Conservation (phyloP, 2,329 filamentous ascomycete genomes). For the Periglandula ipomoeae region DNA sequence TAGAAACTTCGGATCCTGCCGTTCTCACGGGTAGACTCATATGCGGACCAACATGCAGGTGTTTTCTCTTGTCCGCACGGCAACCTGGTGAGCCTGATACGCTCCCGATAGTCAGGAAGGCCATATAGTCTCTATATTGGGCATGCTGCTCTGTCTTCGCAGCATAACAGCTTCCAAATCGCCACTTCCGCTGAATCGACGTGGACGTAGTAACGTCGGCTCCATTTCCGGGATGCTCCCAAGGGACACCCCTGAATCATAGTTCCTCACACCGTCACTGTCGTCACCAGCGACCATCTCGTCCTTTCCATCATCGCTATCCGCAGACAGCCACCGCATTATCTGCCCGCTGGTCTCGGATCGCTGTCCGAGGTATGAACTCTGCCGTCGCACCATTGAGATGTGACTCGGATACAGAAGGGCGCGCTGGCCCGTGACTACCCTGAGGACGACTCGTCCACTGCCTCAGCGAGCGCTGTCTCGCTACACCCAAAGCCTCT, state of each 20-base stretch:
- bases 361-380: slow-evolving; percentile 20
- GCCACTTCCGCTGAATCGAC: not conserved
- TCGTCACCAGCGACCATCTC: not conserved
- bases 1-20: too few species aligned
- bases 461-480: slow-evolving; percentile 12
- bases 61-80: too few species aligned
- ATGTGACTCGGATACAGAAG: slow-evolving; percentile 8
- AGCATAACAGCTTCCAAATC: not conserved
- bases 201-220: not conserved
- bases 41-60: too few species aligned
- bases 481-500: slow-evolving; percentile 28
- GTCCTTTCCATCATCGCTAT: not conserved
- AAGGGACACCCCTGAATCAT: too few species aligned
- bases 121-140: not conserved
- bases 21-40: too few species aligned
- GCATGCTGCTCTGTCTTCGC: slow-evolving; percentile 3
- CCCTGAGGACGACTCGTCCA: not conserved
- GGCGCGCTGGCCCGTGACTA: not conserved
- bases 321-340: not conserved
- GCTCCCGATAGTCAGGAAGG: too few species aligned
- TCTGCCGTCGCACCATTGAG: slow-evolving; percentile 20
- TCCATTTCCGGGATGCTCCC: not conserved
- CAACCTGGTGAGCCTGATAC: too few species aligned
- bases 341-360: not conserved
- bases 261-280: not conserved